A percentile compares a stretch with the other conserved stretches of the same genome.
These are phyloP conservation scores for Verticillium isaacii DNA, from an alignment of 2,329 filamentous ascomycete genomes.

Conservation along the genomic window DNA sequence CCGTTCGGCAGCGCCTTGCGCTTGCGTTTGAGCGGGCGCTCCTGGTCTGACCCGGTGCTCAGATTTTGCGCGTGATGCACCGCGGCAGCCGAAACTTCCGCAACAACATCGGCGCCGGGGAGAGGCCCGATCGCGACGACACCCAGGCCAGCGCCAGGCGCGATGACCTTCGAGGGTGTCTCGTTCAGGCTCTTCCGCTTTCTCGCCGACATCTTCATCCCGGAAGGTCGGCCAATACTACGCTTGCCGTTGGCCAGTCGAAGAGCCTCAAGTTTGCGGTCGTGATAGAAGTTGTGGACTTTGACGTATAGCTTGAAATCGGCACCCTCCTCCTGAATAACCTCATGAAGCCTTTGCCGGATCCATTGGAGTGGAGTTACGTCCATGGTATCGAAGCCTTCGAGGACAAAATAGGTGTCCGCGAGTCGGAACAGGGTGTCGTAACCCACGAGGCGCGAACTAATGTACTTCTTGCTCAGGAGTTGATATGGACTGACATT, in stretches of 20 bases:
- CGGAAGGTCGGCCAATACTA: constrained; percentile 52
- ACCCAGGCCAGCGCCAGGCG: background rate
- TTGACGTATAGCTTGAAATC: constrained; percentile 47
- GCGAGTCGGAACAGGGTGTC: constrained; percentile 53
- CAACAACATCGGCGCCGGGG: background rate
- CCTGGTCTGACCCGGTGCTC: background rate
- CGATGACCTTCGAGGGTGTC: background rate
- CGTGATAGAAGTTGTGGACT: constrained; percentile 52
- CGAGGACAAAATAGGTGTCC: constrained; percentile 48
- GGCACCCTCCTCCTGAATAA: constrained; percentile 33
- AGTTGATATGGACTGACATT: constrained; percentile 54
- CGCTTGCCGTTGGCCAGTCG: constrained; percentile 50
- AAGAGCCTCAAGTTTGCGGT: constrained; percentile 43
- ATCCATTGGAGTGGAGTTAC: constrained; percentile 52
- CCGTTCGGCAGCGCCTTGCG: background rate
- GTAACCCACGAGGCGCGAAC: constrained; percentile 40
- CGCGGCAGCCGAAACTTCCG: background rate
- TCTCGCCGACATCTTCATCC: constrained; percentile 30
- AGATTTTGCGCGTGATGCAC: background rate
- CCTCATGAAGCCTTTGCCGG: constrained; percentile 50
- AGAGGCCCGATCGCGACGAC: background rate
- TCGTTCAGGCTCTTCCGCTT: constrained; percentile 10
- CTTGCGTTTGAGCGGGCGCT: background rate
- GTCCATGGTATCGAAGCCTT: constrained; percentile 30
- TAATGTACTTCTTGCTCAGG: constrained; percentile 46